Conservation (phyloP, 495 filamentous ascomycete species). For the Aspergillus mulundensis region DNA sequence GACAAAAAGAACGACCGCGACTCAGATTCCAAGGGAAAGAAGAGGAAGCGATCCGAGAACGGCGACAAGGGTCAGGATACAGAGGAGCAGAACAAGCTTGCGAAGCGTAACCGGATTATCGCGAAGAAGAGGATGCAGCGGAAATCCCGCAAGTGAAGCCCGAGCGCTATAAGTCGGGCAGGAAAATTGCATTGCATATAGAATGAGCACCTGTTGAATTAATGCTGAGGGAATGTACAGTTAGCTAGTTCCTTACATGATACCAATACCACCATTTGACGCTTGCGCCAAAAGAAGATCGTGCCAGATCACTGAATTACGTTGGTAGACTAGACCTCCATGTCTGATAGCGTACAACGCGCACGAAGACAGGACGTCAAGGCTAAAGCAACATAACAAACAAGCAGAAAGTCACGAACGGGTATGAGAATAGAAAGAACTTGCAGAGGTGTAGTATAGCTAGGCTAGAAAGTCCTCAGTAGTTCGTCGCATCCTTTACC, state of each 20-base stretch:
- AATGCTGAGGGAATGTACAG: background rate
- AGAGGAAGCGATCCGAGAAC: slow-evolving; percentile 41
- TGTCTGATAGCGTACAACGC: background rate
- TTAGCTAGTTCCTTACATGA: background rate
- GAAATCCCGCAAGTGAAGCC: slow-evolving; percentile 43
- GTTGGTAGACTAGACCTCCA: background rate
- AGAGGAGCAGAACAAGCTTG: slow-evolving; percentile 51
- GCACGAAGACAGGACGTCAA: background rate
- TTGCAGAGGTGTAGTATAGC: background rate
- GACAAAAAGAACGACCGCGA: background rate
- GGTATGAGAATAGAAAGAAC: slow-evolving; percentile 6
- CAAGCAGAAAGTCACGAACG: background rate
- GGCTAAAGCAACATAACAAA: background rate
- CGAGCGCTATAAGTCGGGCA: slow-evolving; percentile 16
- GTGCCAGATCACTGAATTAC: background rate
- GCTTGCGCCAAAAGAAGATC: background rate
- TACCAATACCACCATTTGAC: background rate
- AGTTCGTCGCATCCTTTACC: slow-evolving; percentile 51
- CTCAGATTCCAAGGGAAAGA: slow-evolving; percentile 22
- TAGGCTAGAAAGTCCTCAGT: slow-evolving; percentile 10
- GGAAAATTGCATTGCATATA: slow-evolving; percentile 1
- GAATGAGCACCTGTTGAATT: background rate
- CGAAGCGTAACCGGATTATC: slow-evolving; percentile 63
- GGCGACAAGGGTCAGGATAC: slow-evolving; percentile 23
- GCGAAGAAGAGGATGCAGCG: slow-evolving; percentile 62